Conservation (phyloP, 148 eudicot species). For the Oxyria digyna region DNA sequence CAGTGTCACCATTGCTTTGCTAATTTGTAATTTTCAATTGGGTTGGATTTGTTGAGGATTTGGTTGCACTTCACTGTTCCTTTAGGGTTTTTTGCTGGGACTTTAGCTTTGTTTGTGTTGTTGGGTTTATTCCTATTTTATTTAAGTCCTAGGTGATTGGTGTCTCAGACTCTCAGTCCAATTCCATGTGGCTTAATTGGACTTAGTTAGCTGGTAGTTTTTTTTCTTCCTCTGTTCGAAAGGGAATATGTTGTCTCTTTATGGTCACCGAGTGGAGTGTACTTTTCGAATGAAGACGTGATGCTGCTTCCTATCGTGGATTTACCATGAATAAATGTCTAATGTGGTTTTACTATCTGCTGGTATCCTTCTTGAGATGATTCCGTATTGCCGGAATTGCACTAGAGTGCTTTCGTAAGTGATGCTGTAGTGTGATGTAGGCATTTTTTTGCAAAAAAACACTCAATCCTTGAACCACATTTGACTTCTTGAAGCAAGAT, state of each 20-base stretch:
- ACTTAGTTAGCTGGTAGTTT: not conserved
- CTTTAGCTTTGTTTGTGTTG: not conserved
- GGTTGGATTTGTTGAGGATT: not conserved
- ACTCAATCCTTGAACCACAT: not conserved
- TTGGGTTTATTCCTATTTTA: not conserved
- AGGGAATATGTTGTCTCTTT: not conserved
- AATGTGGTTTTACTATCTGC: not conserved
- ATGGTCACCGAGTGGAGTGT: not conserved
- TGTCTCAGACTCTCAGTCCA: too few relatives aligned
- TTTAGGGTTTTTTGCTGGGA: not conserved
- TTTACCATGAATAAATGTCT: not conserved
- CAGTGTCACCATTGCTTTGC: not conserved
- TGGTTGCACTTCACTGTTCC: constrained; percentile 5
- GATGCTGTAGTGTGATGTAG: not conserved
- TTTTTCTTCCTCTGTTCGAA: not conserved
- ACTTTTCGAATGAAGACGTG: not conserved
- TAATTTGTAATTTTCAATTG: not conserved
- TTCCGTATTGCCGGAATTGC: not conserved
- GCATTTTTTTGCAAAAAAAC: not conserved
- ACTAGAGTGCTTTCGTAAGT: not conserved
- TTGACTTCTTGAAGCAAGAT: not conserved
- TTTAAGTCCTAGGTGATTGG: not conserved
- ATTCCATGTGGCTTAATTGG: not conserved
- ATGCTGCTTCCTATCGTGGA: not conserved
- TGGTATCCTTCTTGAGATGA: not conserved